Evolutionary conservation across 192 early-diverging fungal genomes (phyloP), one percentile per base, ranked within the genome.

Genomic region (Fimicolochytrium jonesii): DNA sequence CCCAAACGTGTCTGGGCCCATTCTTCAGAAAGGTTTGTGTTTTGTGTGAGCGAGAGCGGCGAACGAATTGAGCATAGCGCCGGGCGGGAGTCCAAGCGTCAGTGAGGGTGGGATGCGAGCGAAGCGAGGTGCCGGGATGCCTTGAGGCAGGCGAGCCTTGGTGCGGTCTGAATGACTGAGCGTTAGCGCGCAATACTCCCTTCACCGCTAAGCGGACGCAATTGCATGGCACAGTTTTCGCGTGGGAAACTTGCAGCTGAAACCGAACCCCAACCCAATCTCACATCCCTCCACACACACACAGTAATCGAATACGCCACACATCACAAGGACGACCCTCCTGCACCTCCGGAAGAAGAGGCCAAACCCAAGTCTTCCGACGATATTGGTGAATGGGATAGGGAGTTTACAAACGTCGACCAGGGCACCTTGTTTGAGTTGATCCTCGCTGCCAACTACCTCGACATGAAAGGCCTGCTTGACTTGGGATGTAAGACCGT

Each of bases 341-440:
- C 75, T 30, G 49, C 66, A 17, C 70, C 71, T 22, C 60, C 66
- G 26, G 76, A 88, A 66, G 83, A 85, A 9, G 87, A 87, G 29
- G 77, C 73, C 54, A 84, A 85, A 41, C 73, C 67, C 41, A 75
- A 84, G 70, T 77, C 84, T 0, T 78, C 86, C 5, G 87, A 83
- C 55, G 84, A 89, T 54, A 91, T 94, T 75, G 89, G 86, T 36
- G 92, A 93, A 35, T 92, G 90, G 85, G 53, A 55, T 71, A 77
- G 80, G 35, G 89, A 96, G 51, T 96, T 93, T 49, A 94, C 88
- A 34, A 87, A 86, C 22, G 85, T 96, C 5, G 94, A 96, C 72
- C 94, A 96, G 74, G 94, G 90, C 23, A 94, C 94, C 1, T 68
- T 96, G 44, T 94, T 88, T 72, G 94, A 96, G 57, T 75, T 96